These are phyloP conservation scores for Punica granatum DNA, from an alignment of 345 rosid species.

Conservation along the genomic window DNA sequence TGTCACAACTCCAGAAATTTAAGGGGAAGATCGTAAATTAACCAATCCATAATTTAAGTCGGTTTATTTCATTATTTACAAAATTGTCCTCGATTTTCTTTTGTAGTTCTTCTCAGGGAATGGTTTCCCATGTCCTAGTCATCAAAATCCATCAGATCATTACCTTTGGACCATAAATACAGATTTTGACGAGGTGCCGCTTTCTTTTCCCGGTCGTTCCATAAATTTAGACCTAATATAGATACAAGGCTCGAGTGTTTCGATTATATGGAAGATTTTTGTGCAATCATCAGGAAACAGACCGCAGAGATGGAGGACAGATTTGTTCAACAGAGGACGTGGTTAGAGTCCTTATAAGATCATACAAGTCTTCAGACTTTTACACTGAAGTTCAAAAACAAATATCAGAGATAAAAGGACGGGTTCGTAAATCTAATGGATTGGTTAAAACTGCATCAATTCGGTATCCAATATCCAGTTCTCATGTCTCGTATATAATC, in stretches of 20 bases:
- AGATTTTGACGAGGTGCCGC: conserved; percentile 29
- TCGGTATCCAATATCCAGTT: neutral
- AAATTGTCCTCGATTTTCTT: neutral
- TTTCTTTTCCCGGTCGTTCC: neutral
- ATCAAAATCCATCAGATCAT: conserved; percentile 46
- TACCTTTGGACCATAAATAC: conserved; percentile 36
- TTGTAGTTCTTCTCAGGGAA: conserved; percentile 38
- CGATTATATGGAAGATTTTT: neutral
- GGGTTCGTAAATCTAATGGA: conserved; percentile 21
- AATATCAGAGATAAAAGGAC: conserved; percentile 22
- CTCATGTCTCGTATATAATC: too few relatives aligned
- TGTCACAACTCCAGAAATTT: neutral
- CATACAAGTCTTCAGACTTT: conserved; percentile 28
- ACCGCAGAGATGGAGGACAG: conserved; percentile 18
- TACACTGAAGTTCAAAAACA: conserved; percentile 19
- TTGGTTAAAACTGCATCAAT: neutral
- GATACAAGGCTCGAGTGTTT: neutral
- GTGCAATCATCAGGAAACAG: conserved; percentile 22
- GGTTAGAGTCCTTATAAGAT: conserved; percentile 22
- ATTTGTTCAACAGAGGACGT: conserved; percentile 27
- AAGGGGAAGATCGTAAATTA: too few relatives aligned
- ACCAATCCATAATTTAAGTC: neutral
- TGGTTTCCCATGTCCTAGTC: conserved; percentile 43
- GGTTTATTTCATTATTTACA: neutral
- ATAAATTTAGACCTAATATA: neutral